A percentile compares a stretch with the other conserved stretches of the same genome.
phyloP scores from a whole-genome alignment of 768 basidiomycete genomes.

The Psilocybe subaeruginosa region DNA sequence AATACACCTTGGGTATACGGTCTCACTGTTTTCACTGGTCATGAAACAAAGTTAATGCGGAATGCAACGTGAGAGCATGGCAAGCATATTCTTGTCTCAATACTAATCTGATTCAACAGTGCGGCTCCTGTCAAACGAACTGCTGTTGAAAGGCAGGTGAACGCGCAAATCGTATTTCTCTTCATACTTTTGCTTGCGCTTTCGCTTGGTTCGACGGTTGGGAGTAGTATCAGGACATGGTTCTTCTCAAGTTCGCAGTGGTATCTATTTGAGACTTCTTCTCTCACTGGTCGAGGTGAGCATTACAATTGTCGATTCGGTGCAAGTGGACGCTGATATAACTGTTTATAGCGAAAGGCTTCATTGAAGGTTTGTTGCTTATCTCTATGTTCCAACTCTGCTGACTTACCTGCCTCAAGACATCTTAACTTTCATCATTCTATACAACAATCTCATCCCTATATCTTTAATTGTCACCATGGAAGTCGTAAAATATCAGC shows the following conservation, averaged over 20 bases:
- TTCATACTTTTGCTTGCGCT: conserved; percentile 87
- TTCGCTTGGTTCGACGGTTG: conserved; percentile 90
- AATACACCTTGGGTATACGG: conserved; percentile 99
- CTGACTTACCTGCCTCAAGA: conserved; percentile 48
- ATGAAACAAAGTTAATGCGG: conserved; percentile 98
- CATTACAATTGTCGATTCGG: conserved; percentile 2
- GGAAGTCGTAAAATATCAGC: conserved; percentile 99
- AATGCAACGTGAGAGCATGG: conserved; percentile 84
- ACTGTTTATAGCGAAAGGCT: conserved; percentile 60
- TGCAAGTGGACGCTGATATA: conserved; percentile 5
- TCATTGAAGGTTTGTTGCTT: conserved; percentile 69
- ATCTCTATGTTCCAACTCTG: conserved; percentile 7
- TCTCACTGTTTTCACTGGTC: conserved; percentile 91
- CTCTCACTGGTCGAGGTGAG: conserved; percentile 67
- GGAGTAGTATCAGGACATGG: conserved; percentile 90
- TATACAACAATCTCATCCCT: conserved; percentile 99
- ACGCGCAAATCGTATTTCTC: conserved; percentile 93
- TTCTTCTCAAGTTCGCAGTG: conserved; percentile 86
- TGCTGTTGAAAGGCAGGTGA: conserved; percentile 94
- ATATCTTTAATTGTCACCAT: conserved; percentile 99
- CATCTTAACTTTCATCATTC: conserved; percentile 96
- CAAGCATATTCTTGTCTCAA: not conserved
- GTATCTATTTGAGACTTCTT: conserved; percentile 77
- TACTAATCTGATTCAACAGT: conserved; percentile 39
- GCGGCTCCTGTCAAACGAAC: conserved; percentile 97